Conservation (phyloP, 257 asterid species). For the Prunella vulgaris region DNA sequence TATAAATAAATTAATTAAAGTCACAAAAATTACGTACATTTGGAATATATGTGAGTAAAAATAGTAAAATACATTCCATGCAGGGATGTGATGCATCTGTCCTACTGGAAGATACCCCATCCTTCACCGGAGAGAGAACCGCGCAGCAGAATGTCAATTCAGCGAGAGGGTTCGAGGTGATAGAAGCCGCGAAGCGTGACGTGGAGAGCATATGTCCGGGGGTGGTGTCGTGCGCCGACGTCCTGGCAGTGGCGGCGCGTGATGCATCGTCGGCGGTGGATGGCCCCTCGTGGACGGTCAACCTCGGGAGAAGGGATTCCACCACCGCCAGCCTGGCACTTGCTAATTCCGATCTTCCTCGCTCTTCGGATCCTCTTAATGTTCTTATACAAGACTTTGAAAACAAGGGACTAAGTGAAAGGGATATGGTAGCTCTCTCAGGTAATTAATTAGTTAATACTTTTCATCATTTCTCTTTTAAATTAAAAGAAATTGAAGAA, state of each 20-base stretch:
- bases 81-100: slow-evolving; percentile 40
- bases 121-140: slow-evolving; percentile 22
- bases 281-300: slow-evolving; percentile 38
- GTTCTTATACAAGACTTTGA: slow-evolving; percentile 16
- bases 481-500: too few species aligned
- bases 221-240: slow-evolving; percentile 36
- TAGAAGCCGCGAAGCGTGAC: slow-evolving; percentile 30
- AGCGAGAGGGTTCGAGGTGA: slow-evolving; percentile 28
- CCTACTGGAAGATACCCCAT: slow-evolving; percentile 22
- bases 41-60: too few species aligned
- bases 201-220: slow-evolving; percentile 34
- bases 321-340: slow-evolving; percentile 20
- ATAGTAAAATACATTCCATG: too few species aligned
- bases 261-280: slow-evolving; percentile 32
- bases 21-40: too few species aligned
- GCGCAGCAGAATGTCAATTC: slow-evolving; percentile 26
- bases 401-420: slow-evolving; percentile 12
- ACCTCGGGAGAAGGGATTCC: slow-evolving; percentile 27
- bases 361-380: slow-evolving; percentile 7
- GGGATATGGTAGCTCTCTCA: slow-evolving; percentile 37
- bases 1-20: too few species aligned
- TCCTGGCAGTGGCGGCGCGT: slow-evolving; percentile 31
- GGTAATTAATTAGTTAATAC: neutral
- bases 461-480: too few species aligned
- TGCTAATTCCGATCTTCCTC: slow-evolving; percentile 28